Evolutionary conservation across 2,329 filamentous ascomycete genomes (phyloP).

Genomic region (Phyllosticta capitalensis): DNA sequence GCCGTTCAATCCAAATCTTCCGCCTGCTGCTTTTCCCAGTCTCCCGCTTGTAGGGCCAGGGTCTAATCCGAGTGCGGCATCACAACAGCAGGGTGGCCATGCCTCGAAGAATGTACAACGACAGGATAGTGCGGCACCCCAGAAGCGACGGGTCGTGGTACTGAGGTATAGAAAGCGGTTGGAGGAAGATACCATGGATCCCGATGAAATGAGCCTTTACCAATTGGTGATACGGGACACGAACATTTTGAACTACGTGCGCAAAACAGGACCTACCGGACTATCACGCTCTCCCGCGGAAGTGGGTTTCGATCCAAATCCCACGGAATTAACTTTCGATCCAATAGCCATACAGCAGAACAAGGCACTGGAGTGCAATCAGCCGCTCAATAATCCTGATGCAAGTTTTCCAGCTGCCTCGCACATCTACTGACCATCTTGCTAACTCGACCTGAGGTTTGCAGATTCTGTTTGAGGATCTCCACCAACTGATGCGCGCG

Average conservation of each 20-base stretch:
- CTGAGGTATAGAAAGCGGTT: not conserved
- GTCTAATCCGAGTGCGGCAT: not conserved
- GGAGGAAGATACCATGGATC: not conserved
- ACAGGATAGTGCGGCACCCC: not conserved
- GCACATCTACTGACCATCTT: not conserved
- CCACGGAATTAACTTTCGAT: not conserved
- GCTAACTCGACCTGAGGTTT: not conserved
- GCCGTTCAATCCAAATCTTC: constrained; percentile 1
- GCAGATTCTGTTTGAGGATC: not conserved
- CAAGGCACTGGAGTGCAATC: too few relatives aligned
- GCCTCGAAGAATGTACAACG: too few relatives aligned
- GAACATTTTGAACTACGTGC: not conserved
- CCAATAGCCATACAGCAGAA: too few relatives aligned
- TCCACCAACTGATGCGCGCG: not conserved
- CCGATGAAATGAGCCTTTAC: not conserved
- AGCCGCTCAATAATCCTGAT: too few relatives aligned
- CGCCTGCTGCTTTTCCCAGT: constrained; percentile 3
- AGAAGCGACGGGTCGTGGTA: not conserved
- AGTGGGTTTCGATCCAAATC: too few relatives aligned
- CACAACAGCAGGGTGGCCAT: not conserved
- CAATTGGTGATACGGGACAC: not conserved
- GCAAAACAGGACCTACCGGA: too few relatives aligned
- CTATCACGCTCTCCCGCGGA: too few relatives aligned
- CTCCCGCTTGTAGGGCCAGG: not conserved
- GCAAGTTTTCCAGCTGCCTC: not conserved